Evolutionary conservation across 441 rosid species (phyloP).

Genomic region (Sinapis alba): DNA sequence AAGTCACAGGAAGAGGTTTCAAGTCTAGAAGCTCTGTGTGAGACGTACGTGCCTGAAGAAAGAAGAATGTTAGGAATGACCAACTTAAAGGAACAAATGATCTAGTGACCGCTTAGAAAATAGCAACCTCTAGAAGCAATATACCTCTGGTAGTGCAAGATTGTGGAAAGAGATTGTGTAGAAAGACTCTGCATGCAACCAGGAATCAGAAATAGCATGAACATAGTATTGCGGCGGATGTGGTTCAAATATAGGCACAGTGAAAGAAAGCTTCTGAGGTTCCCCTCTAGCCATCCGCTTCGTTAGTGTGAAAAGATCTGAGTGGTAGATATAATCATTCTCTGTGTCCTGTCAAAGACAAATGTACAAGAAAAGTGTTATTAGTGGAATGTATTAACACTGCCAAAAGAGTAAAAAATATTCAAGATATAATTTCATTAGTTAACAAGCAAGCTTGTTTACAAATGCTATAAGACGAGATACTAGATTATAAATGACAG

Average conservation of each 20-base stretch:
- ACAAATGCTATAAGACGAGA: conserved; percentile 10
- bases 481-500: neutral
- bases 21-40: conserved; percentile 98
- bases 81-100: conserved; percentile 20
- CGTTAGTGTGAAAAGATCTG: conserved; percentile 93
- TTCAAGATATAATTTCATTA: neutral
- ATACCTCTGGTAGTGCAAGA: conserved; percentile 92
- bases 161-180: conserved; percentile 94
- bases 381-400: conserved; percentile 16
- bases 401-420: conserved; percentile 13
- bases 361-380: conserved; percentile 18
- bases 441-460: conserved; percentile 15
- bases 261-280: conserved; percentile 91
- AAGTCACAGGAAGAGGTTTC: conserved; percentile 91
- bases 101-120: conserved; percentile 1
- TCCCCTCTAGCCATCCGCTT: conserved; percentile 90
- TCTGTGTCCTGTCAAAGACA: conserved; percentile 80
- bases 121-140: conserved; percentile 17
- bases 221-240: conserved; percentile 99
- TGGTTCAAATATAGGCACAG: conserved; percentile 99
- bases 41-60: conserved; percentile 71
- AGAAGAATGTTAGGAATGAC: conserved; percentile 25
- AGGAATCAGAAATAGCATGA: conserved; percentile 98
- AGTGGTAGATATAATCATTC: conserved; percentile 97
- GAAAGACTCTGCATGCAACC: conserved; percentile 97